A percentile compares a stretch with the other conserved stretches of the same genome.
phyloP scores from a whole-genome alignment of 371 early-diverging fungal species.

The Mucor racemosus region DNA sequence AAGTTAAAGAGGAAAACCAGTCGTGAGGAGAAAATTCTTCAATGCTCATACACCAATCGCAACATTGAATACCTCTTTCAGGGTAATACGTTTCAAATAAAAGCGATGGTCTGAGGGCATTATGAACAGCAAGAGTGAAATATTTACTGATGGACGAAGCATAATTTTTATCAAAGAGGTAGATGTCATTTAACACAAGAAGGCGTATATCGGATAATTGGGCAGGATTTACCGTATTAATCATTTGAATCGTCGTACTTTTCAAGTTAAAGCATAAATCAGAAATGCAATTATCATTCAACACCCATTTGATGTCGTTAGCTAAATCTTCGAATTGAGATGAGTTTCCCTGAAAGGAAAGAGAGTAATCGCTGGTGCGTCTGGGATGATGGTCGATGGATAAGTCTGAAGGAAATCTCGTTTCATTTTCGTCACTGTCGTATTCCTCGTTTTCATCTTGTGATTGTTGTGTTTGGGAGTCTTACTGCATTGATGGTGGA shows the following conservation, averaged over 20 bases:
- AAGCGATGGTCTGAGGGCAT: conserved; percentile 15
- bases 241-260: background rate
- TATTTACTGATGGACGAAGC: conserved; percentile 23
- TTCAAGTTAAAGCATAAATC: conserved; percentile 17
- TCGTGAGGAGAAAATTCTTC: background rate
- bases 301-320: conserved; percentile 8
- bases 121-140: background rate
- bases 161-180: conserved; percentile 19
- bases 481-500: too few species aligned
- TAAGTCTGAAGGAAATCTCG: conserved; percentile 1
- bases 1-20: too few species aligned
- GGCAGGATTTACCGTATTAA: background rate
- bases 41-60: conserved; percentile 17
- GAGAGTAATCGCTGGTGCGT: background rate
- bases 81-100: conserved; percentile 15
- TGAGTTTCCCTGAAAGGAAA: background rate
- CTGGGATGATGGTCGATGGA: conserved; percentile 11
- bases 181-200: conserved; percentile 24
- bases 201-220: conserved; percentile 23
- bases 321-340: too few species aligned
- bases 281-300: conserved; percentile 13
- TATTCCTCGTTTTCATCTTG: too few species aligned
- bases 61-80: conserved; percentile 12
- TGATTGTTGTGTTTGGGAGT: too few species aligned
- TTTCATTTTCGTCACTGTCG: background rate